Evolutionary conservation across 129 eudicot species (phyloP).

Genomic region (Escallonia herrerae): DNA sequence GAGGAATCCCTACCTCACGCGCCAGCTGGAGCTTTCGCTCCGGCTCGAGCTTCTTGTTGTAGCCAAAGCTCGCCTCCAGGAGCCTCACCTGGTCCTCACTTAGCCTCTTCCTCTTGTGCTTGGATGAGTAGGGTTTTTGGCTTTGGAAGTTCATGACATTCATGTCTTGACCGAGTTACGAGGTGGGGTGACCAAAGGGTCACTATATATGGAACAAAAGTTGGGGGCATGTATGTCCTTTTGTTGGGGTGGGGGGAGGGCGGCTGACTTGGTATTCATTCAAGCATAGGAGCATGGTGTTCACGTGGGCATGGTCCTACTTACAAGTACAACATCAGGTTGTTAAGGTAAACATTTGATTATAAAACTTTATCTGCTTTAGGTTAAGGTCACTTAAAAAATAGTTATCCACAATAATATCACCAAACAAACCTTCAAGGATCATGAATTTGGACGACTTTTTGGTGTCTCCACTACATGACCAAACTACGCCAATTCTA

Average conservation of each 20-base stretch:
- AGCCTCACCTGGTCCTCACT: slow-evolving; percentile 37
- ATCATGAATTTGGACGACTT: slow-evolving; percentile 26
- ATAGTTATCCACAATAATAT: neutral
- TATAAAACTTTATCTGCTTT: slow-evolving; percentile 12
- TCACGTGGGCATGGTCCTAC: slow-evolving; percentile 72
- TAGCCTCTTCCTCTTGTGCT: slow-evolving; percentile 27
- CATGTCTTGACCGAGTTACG: slow-evolving; percentile 2
- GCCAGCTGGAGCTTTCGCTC: slow-evolving; percentile 38
- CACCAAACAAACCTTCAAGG: slow-evolving; percentile 1
- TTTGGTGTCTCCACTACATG: slow-evolving; percentile 13
- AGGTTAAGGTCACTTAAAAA: neutral
- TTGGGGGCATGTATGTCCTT: neutral
- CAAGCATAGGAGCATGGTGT: slow-evolving; percentile 25
- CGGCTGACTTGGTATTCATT: slow-evolving; percentile 29
- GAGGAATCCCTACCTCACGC: slow-evolving; percentile 27
- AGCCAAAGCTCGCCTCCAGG: slow-evolving; percentile 36
- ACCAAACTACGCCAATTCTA: neutral
- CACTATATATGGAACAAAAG: neutral
- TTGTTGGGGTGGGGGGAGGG: slow-evolving; percentile 1
- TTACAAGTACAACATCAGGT: neutral
- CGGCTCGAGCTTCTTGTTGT: slow-evolving; percentile 33
- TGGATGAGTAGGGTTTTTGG: slow-evolving; percentile 9
- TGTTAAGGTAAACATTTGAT: slow-evolving; percentile 13
- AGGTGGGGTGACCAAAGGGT: neutral
- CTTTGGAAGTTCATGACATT: slow-evolving; percentile 5